Conservation (phyloP, 2,329 filamentous ascomycete species). For the Acrocalymma vagum region DNA sequence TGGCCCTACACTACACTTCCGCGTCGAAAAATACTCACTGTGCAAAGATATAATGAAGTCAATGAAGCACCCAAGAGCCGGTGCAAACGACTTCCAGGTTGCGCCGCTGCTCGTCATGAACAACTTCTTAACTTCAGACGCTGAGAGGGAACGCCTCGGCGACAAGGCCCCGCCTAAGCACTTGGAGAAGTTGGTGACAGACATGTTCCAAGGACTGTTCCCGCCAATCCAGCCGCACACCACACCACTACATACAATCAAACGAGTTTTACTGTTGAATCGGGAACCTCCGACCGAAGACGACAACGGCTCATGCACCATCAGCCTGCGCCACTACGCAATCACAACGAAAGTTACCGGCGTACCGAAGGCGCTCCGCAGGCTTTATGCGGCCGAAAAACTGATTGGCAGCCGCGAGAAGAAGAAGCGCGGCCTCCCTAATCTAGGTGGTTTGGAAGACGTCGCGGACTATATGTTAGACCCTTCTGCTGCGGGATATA, state of each 20-base stretch:
- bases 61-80: slow-evolving; percentile 82
- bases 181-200: slow-evolving; percentile 90
- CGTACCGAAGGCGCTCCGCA: slow-evolving; percentile 81
- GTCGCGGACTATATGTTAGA: slow-evolving; percentile 95
- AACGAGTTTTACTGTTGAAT: slow-evolving; percentile 88
- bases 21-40: slow-evolving; percentile 93
- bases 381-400: slow-evolving; percentile 86
- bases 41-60: slow-evolving; percentile 88
- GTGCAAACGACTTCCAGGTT: slow-evolving; percentile 80
- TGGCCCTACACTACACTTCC: slow-evolving; percentile 92
- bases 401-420: slow-evolving; percentile 65
- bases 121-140: slow-evolving; percentile 79
- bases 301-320: slow-evolving; percentile 69
- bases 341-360: slow-evolving; percentile 90
- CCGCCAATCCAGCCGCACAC: slow-evolving; percentile 93
- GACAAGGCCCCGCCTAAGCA: slow-evolving; percentile 83
- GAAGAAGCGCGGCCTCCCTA: slow-evolving; percentile 78
- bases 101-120: slow-evolving; percentile 98
- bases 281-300: slow-evolving; percentile 65
- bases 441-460: slow-evolving; percentile 89
- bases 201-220: slow-evolving; percentile 95
- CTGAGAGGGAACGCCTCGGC: slow-evolving; percentile 36
- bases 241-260: slow-evolving; percentile 90
- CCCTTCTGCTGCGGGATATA: slow-evolving; percentile 79
- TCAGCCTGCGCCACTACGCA: slow-evolving; percentile 92